Base-by-base conservation (phyloP, 2,329 filamentous ascomycete genomes). In the Pseudophaeomoniella oleicola region DNA sequence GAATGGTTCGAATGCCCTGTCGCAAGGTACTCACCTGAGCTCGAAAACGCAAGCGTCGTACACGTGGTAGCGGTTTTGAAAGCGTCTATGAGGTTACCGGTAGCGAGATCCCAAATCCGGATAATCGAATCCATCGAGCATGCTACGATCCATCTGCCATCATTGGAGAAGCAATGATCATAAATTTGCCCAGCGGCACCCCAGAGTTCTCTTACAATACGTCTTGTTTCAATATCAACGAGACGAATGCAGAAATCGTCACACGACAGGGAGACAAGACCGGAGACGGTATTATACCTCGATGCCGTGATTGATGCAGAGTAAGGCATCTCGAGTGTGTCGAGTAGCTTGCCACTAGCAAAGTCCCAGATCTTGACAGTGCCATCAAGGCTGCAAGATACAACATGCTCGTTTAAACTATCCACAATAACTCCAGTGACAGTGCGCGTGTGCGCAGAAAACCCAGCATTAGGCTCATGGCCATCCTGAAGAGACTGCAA, bases 311-410 rank as follows among this genome's bases (percentile, higher is more conserved):
- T 78, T 32, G 77, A 72, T 3, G 78, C 77, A 70, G 82, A 83
- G 3, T 74, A 74, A 32, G 79, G 74, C 81, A 86, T 93, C 54
- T 87, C 77, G 36, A 96, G 75, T 51, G 94, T 78, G 43, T 88
- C 72, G 9, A 82, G 53, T 2, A 96, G 67, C 32, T 75, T 71
- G 5, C 88, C 90, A 0, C 81, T 84, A n/a, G 76, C 59, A 44
- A 98, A 93, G 45, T 93, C 83, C 92, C 92, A 98, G 54, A 98
- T 96, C 63, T 94, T 96, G 49, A 96, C 71, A 56, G 81, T 93
- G 19, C 90, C 90, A 56, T 98, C 90, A 11, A 86, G 62, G 2
- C 84, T 81, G 53, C 86, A 93, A 42, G 86, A 93, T 31, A 94
- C 75, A 35, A 96, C 68, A 13, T 71, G 75, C 44, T 79, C 82